These are phyloP conservation scores for Camelina sativa DNA, from an alignment of 345 rosid genomes.

Conservation along the genomic window DNA sequence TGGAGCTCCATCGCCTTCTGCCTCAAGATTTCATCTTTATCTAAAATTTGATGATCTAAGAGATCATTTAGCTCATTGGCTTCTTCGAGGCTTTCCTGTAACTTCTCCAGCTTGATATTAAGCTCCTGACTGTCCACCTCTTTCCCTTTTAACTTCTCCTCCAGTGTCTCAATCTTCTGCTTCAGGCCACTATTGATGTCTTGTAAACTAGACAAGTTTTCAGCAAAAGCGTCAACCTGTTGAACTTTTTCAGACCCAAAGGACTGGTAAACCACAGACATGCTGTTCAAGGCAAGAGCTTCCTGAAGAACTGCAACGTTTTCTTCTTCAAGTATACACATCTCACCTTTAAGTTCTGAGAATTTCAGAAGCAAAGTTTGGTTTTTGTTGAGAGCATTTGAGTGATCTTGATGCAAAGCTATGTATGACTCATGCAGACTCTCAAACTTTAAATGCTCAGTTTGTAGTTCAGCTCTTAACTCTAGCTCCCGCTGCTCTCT, in stretches of 20 bases:
- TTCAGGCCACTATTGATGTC: conserved; percentile 49
- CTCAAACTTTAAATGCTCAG: conserved; percentile 48
- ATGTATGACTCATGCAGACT: conserved; percentile 56
- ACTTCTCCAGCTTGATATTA: conserved; percentile 53
- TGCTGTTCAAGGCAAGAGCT: conserved; percentile 52
- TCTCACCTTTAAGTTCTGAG: conserved; percentile 55
- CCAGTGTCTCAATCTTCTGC: conserved; percentile 56
- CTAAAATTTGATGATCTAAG: conserved; percentile 56
- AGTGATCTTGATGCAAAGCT: conserved; percentile 58
- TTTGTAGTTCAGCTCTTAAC: conserved; percentile 52
- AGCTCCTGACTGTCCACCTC: conserved; percentile 54
- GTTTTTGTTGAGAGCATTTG: conserved; percentile 54
- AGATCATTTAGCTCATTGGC: conserved; percentile 60
- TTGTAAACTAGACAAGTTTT: conserved; percentile 48
- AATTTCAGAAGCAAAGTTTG: conserved; percentile 50
- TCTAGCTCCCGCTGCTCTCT: conserved; percentile 50
- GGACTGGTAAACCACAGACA: conserved; percentile 59
- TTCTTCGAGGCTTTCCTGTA: conserved; percentile 61
- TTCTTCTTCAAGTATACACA: conserved; percentile 62
- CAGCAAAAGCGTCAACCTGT: conserved; percentile 56
- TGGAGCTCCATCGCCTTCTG: conserved; percentile 63
- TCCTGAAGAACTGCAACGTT: conserved; percentile 55
- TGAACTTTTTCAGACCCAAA: conserved; percentile 59
- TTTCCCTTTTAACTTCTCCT: conserved; percentile 54
- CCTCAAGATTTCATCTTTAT: conserved; percentile 59